phyloP scores from a whole-genome alignment of 2,329 filamentous ascomycete species.

The Cryphonectria parasitica region DNA sequence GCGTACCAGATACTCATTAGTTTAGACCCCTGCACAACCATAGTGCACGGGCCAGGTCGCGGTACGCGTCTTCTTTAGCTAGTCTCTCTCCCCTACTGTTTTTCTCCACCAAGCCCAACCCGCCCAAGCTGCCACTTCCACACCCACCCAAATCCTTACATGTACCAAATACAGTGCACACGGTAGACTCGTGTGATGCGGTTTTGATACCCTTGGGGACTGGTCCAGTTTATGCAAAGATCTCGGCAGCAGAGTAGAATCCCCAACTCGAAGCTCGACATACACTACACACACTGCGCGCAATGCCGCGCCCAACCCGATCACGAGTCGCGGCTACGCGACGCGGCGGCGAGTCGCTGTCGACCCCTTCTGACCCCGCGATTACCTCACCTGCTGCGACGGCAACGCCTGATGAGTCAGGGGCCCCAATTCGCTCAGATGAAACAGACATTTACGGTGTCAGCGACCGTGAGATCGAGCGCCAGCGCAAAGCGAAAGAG shows the following conservation, averaged over 20 bases:
- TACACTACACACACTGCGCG: not conserved
- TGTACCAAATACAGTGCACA: constrained; percentile 7
- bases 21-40: not conserved
- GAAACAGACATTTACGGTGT: constrained; percentile 39
- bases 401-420: constrained; percentile 3
- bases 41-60: constrained; percentile 25
- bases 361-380: constrained; percentile 28
- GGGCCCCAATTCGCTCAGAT: constrained; percentile 27
- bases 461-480: constrained; percentile 40
- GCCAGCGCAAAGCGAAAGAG: constrained; percentile 29
- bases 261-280: not conserved
- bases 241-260: constrained; percentile 6
- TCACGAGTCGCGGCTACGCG: constrained; percentile 37
- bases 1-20: not conserved
- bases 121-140: constrained; percentile 21
- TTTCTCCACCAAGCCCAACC: constrained; percentile 22
- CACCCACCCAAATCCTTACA: constrained; percentile 13
- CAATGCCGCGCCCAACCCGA: constrained; percentile 40
- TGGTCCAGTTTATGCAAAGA: not conserved
- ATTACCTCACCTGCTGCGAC: constrained; percentile 10
- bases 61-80: constrained; percentile 22
- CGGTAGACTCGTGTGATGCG: constrained; percentile 22
- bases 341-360: constrained; percentile 25
- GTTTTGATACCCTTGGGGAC: not conserved
- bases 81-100: constrained; percentile 18